phyloP scores from a whole-genome alignment of 352 stramenopile genomes.

The Globisporangium cederbergense region DNA sequence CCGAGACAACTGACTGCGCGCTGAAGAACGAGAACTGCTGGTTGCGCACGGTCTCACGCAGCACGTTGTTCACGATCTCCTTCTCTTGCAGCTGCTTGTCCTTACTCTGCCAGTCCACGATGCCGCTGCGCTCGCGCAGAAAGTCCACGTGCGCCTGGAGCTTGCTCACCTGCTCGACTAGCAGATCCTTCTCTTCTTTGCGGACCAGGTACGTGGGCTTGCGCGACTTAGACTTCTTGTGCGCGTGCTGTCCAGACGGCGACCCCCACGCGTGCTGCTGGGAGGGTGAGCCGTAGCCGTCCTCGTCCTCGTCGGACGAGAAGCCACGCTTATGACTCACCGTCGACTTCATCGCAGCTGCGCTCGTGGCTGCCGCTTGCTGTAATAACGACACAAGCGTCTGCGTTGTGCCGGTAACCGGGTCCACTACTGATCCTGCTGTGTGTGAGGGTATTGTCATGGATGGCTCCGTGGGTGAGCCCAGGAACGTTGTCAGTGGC shows the following conservation, averaged over 20 bases:
- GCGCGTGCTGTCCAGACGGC: conserved; percentile 9
- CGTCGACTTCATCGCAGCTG: neutral
- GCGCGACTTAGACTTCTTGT: conserved; percentile 29
- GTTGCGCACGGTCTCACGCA: conserved; percentile 41
- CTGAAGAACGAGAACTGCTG: conserved; percentile 43
- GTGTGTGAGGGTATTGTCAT: neutral
- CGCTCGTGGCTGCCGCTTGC: neutral
- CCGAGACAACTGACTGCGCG: conserved; percentile 41
- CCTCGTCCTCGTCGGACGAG: conserved; percentile 9
- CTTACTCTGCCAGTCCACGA: conserved; percentile 15
- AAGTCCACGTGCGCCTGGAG: conserved; percentile 37
- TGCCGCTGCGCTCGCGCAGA: conserved; percentile 26
- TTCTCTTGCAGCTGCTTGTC: conserved; percentile 29
- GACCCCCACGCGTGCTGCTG: neutral
- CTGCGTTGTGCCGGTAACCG: neutral
- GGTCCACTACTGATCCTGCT: neutral
- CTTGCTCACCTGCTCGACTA: conserved; percentile 34
- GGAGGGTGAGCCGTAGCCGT: neutral
- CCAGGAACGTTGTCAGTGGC: neutral
- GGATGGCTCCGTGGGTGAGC: neutral
- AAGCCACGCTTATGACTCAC: conserved; percentile 2
- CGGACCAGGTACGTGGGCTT: conserved; percentile 50
- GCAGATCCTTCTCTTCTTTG: conserved; percentile 44
- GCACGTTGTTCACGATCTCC: conserved; percentile 41
- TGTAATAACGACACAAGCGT: conserved; percentile 9